Evolutionary conservation across 2,329 filamentous ascomycete genomes (phyloP), one percentile per base, ranked within the genome.

Genomic region (Penicillium sp.): DNA sequence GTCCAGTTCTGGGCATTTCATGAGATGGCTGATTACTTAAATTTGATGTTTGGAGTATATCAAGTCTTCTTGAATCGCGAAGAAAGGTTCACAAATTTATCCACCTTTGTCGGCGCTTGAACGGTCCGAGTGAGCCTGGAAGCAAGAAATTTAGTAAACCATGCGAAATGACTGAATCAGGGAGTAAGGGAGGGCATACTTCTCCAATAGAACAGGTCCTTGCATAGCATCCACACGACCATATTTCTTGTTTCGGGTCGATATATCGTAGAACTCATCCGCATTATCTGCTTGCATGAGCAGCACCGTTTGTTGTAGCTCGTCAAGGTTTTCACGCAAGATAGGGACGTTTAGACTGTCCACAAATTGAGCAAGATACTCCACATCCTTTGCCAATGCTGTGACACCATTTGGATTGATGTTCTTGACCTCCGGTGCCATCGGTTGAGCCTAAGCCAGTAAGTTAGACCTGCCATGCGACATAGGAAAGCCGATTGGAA

Each of bases 231-330:
- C 91, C 27, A 99, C 95, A 47, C 91, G 87, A 13, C 91, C 89
- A 68, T 96, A 99, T 69, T 96, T 95, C 76, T 89, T 92, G 74
- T 97, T 96, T 46, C 91, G 80, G 12, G 88, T 89, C 4, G 88
- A 89, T 43, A 94, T 88, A 68, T 99, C 94, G 70, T 94, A 99
- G 72, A 96, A 99, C 71, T 97, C 93, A 59, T 97, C 92, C n/a
- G 90, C 85, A 63, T 96, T 96, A 33, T 96, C 91, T 10, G 82
- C 76, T 66, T 90, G 86, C 82, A 99, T 89, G 21, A 99, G 80
- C 53, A 89, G 85, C 40, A 96, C 88, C 1, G 94, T 97, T 76
- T 99, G 94, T 62, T 93, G 87, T 29, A 99, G 79, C 75, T 97
- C 94, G 64, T 97, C 92, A 32, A 99, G 78, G 60, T 95, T 94